These are phyloP conservation scores for Euphorbia tirucalli DNA, from an alignment of 345 rosid species.

Conservation along the genomic window DNA sequence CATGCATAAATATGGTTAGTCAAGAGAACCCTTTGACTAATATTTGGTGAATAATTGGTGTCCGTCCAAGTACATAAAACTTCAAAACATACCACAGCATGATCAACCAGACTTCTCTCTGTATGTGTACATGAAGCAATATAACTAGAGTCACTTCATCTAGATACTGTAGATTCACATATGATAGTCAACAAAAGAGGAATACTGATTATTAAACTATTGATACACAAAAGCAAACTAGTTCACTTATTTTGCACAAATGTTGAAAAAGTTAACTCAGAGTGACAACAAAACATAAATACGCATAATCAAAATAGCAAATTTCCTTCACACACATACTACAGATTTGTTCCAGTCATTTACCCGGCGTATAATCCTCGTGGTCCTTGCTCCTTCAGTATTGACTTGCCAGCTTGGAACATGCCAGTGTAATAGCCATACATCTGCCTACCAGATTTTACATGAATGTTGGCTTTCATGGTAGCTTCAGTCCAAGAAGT, in stretches of 20 bases:
- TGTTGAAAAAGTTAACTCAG: background rate
- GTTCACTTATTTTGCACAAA: no score
- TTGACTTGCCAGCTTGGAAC: constrained; percentile 83
- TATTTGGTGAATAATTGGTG: background rate
- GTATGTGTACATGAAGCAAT: background rate
- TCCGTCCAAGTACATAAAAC: background rate
- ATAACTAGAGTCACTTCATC: background rate
- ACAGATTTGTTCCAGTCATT: constrained; percentile 6
- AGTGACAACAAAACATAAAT: background rate
- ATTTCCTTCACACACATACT: background rate
- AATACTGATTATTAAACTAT: no score
- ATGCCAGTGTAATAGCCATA: constrained; percentile 81
- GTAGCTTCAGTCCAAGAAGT: constrained; percentile 63
- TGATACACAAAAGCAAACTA: background rate
- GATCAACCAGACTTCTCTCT: constrained; percentile 1
- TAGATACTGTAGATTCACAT: background rate
- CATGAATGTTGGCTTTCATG: constrained; percentile 39
- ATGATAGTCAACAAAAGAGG: background rate
- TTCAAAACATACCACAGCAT: background rate
- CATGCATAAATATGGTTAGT: background rate
- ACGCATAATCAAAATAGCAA: background rate
- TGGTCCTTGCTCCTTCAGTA: constrained; percentile 81
- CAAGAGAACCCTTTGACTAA: background rate
- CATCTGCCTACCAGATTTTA: constrained; percentile 50
- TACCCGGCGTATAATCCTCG: constrained; percentile 93